Percentiles rank a stretch among this genome's conserved stretches.
Evolutionary conservation across 164 flowering plant species (phyloP).

Genomic region (Amborella trichopoda): DNA sequence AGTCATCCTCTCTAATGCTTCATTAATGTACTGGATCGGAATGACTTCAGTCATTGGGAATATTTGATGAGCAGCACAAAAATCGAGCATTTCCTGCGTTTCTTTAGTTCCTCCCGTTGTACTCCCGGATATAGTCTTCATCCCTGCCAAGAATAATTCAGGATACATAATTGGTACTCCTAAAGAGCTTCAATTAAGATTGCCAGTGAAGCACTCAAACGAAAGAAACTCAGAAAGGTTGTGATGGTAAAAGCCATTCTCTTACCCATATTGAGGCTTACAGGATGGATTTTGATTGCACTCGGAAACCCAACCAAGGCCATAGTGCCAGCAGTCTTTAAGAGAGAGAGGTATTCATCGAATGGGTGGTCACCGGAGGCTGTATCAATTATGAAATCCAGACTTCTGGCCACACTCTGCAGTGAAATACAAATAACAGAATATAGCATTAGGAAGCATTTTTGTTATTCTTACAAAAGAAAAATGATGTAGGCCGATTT

Average conservation of each 20-base stretch:
- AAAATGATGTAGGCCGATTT: too few relatives aligned
- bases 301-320: conserved; percentile 71
- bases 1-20: conserved; percentile 71
- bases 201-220: too few relatives aligned
- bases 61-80: conserved; percentile 60
- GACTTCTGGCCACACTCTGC: conserved; percentile 38
- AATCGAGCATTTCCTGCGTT: conserved; percentile 80
- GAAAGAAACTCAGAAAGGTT: too few relatives aligned
- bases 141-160: conserved; percentile 27
- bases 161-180: too few relatives aligned
- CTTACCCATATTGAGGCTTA: conserved; percentile 49
- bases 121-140: conserved; percentile 57
- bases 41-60: conserved; percentile 64
- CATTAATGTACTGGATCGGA: conserved; percentile 68
- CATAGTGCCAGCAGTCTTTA: conserved; percentile 53
- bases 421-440: conserved; percentile 4
- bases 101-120: conserved; percentile 57
- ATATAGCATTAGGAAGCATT: too few relatives aligned
- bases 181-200: too few relatives aligned
- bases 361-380: conserved; percentile 86
- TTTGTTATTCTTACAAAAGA: too few relatives aligned
- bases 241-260: too few relatives aligned
- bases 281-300: conserved; percentile 64
- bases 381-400: conserved; percentile 66
- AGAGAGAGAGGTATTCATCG: conserved; percentile 60